phyloP scores from a whole-genome alignment of 1,139 yeast species.

The Lipomyces yarrowii region DNA sequence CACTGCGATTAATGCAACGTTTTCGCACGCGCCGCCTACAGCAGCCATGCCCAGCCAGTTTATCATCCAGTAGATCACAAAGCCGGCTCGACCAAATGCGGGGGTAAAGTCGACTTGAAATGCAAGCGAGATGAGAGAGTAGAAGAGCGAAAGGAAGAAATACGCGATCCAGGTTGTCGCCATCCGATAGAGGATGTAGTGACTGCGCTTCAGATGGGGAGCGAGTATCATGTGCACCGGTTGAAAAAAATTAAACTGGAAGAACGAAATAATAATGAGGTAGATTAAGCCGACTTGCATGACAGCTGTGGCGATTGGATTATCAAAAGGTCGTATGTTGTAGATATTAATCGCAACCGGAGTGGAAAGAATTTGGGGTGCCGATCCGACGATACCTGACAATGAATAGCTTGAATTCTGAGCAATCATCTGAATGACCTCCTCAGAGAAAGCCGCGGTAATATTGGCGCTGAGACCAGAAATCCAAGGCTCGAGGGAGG shows the following conservation, averaged over 20 bases:
- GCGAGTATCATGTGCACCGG: slow-evolving; percentile 56
- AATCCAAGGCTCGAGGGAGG: slow-evolving; percentile 49
- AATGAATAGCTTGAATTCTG: background rate
- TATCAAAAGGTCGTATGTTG: slow-evolving; percentile 10
- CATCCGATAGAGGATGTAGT: slow-evolving; percentile 55
- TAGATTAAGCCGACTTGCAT: slow-evolving; percentile 67
- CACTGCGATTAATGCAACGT: slow-evolving; percentile 53
- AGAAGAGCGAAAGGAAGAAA: slow-evolving; percentile 56
- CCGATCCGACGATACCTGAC: slow-evolving; percentile 38
- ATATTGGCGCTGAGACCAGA: slow-evolving; percentile 39
- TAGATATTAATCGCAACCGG: slow-evolving; percentile 34
- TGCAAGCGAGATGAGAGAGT: slow-evolving; percentile 60
- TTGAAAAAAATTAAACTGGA: slow-evolving; percentile 60
- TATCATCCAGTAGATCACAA: slow-evolving; percentile 64
- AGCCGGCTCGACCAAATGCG: slow-evolving; percentile 64
- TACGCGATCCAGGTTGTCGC: slow-evolving; percentile 50
- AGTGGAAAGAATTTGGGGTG: slow-evolving; percentile 40
- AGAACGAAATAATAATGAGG: slow-evolving; percentile 66
- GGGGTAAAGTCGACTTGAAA: slow-evolving; percentile 56
- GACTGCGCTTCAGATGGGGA: slow-evolving; percentile 48
- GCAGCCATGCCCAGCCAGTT: slow-evolving; percentile 62
- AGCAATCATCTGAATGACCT: background rate
- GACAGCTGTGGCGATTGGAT: slow-evolving; percentile 18
- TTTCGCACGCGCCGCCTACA: slow-evolving; percentile 66
- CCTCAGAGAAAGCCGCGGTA: slow-evolving; percentile 14